phyloP scores from a whole-genome alignment of 164 flowering plant species.

The Dillenia suffruticosa region DNA sequence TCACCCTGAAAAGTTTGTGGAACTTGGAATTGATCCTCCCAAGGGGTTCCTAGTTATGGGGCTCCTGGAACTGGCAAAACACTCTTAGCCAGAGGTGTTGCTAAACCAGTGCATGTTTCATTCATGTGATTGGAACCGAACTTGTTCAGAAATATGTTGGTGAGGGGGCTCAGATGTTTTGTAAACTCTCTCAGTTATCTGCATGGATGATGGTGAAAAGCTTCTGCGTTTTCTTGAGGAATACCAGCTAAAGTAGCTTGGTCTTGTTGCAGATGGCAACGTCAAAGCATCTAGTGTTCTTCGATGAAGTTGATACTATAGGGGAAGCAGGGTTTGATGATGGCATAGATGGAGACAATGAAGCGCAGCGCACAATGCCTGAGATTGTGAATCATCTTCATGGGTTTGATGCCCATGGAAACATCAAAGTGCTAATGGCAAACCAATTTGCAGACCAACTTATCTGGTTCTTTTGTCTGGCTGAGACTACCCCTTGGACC shows the following conservation, averaged over 20 bases:
- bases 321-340: slow-evolving; percentile 98
- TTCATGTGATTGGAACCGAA: no score
- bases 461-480: no score
- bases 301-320: slow-evolving; percentile 98
- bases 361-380: slow-evolving; percentile 97
- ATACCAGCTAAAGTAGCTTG: background rate
- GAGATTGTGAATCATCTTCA: slow-evolving; percentile 97
- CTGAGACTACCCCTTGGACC: no score
- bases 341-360: slow-evolving; percentile 96
- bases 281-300: slow-evolving; percentile 90
- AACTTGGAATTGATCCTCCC: slow-evolving; percentile 98
- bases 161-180: slow-evolving; percentile 98
- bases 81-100: slow-evolving; percentile 93
- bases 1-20: slow-evolving; percentile 95
- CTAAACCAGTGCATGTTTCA: slow-evolving; percentile 98
- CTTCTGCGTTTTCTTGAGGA: background rate
- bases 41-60: slow-evolving; percentile 97
- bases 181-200: slow-evolving; percentile 52
- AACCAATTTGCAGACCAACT: slow-evolving; percentile 30
- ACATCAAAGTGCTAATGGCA: no score
- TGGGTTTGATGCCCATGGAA: slow-evolving; percentile 97
- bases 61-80: slow-evolving; percentile 99
- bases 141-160: slow-evolving; percentile 98
- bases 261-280: slow-evolving; percentile 79
- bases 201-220: background rate